Evolutionary conservation across 1,284 basidiomycete genomes (phyloP).

Genomic region (Sutorius eximius): DNA sequence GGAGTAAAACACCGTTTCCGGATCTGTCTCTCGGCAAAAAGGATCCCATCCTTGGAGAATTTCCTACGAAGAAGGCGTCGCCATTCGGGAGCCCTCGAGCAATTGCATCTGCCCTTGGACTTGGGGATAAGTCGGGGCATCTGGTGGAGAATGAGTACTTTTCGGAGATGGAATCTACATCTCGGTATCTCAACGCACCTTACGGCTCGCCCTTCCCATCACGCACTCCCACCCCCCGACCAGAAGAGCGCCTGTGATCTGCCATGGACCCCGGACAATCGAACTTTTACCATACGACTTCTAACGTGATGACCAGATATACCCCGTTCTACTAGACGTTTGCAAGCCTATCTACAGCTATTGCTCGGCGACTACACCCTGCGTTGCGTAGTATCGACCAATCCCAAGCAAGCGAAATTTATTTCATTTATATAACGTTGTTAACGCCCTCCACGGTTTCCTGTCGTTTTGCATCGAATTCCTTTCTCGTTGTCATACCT

Average conservation of each 20-base stretch:
- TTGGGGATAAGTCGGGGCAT: conserved; percentile 36
- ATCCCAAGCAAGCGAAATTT: conserved; percentile 34
- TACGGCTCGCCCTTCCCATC: conserved; percentile 69
- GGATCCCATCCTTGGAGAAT: conserved; percentile 61
- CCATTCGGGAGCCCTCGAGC: conserved; percentile 52
- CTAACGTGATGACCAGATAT: conserved; percentile 37
- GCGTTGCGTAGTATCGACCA: conserved; percentile 26
- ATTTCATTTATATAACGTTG: conserved; percentile 39
- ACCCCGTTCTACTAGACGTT: conserved; percentile 37
- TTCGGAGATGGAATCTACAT: conserved; percentile 51
- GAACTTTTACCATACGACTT: conserved; percentile 35
- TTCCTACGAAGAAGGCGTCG: conserved; percentile 46
- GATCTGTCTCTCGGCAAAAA: conserved; percentile 53
- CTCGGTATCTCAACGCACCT: conserved; percentile 59
- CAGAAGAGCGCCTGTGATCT: conserved; percentile 33
- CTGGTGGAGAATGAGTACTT: conserved; percentile 41
- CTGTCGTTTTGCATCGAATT: conserved; percentile 28
- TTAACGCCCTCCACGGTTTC: conserved; percentile 31
- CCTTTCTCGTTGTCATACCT: conserved; percentile 18
- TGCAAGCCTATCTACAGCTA: conserved; percentile 35
- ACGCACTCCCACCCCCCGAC: conserved; percentile 53
- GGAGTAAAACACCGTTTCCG: conserved; percentile 43
- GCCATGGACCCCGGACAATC: conserved; percentile 14
- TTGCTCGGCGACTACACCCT: conserved; percentile 31
- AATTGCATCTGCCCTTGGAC: conserved; percentile 47